Percentiles rank a stretch among this genome's conserved stretches.
These are phyloP conservation scores for Linnemannia zychae DNA, from an alignment of 192 early-diverging fungal genomes.

Conservation along the genomic window DNA sequence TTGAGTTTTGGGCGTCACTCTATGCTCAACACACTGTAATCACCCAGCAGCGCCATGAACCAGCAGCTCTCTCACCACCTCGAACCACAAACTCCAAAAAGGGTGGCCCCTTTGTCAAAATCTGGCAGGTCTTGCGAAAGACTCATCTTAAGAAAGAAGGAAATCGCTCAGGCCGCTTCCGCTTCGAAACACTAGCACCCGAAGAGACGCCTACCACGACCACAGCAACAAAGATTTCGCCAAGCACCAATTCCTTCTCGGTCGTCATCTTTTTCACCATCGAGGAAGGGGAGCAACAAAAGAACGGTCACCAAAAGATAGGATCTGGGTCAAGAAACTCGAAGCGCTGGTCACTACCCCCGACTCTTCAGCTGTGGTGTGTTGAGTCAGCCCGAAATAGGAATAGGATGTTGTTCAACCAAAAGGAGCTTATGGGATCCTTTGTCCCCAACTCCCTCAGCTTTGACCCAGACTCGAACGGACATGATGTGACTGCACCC, in stretches of 20 bases:
- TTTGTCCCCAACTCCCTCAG: constrained; percentile 20
- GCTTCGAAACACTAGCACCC: constrained; percentile 25
- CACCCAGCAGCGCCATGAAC: constrained; percentile 7
- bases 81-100: neutral
- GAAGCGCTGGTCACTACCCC: neutral
- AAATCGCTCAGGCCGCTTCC: neutral
- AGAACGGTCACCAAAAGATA: neutral
- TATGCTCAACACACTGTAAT: constrained; percentile 41
- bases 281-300: constrained; percentile 4
- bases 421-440: constrained; percentile 34
- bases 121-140: constrained; percentile 39
- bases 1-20: constrained; percentile 44
- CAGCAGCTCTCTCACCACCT: neutral
- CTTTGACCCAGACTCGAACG: neutral
- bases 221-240: constrained; percentile 15
- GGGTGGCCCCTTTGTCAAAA: constrained; percentile 8
- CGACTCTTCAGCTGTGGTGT: constrained; percentile 18
- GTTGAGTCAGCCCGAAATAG: constrained; percentile 9
- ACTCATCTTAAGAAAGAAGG: constrained; percentile 7
- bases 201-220: constrained; percentile 8
- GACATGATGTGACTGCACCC: constrained; percentile 5
- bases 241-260: constrained; percentile 17
- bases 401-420: constrained; percentile 8
- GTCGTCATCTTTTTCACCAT: constrained; percentile 48
- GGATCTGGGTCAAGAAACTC: constrained; percentile 8